Base-by-base conservation (phyloP, 371 early-diverging fungal genomes). In the Paraphysoderma sedebokerense region DNA sequence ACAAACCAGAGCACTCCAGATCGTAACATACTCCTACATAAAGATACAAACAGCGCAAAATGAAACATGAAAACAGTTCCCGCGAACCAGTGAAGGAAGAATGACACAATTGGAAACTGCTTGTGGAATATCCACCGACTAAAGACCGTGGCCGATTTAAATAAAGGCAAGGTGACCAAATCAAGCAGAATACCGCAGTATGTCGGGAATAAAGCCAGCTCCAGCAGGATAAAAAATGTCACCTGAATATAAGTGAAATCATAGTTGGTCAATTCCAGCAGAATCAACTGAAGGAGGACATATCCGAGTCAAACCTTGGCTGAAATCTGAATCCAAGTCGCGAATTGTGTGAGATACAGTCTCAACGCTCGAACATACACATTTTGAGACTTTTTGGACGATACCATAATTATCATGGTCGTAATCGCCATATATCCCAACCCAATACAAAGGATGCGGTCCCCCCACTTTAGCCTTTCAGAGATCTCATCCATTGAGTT, bases 61-160 rank as follows among this genome's bases (percentile, higher is more conserved):
- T 84, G 70, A 53, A 86, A 85, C 87, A 91, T 87, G 57, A 87
- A 89, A 1, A 73, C 72, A 2, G 93, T 88, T 1, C 96, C 96
- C 0, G 77, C 55, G 46, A 90, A 75, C 96, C 90, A 92, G 55
- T 90, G 88, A 41, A 86, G 59, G 46, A 87, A 77, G 32, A 70
- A 47, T 4, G 78, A 76, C 5, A 79, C 75, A 40, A 81, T 62
- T 0, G 85, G 85, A 37, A 76, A 68, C 11, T 57, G 52, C 3
- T 53, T 52, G 40, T 72, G 59, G 54, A 76, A 83, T 1, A 51
- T 64, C 17, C 58, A 44, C 5, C 85, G 73, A 15, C 67, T 52
- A 1, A 48, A 40, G 1, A 82, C 15, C 0, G 81, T 70, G 2
- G 74, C 71, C 2, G 58, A n/a, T n/a, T n/a, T 60, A 46, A 90